Evolutionary conservation across 2,329 filamentous ascomycete species (phyloP).

Genomic region (Phyllosticta paracitricarpa): DNA sequence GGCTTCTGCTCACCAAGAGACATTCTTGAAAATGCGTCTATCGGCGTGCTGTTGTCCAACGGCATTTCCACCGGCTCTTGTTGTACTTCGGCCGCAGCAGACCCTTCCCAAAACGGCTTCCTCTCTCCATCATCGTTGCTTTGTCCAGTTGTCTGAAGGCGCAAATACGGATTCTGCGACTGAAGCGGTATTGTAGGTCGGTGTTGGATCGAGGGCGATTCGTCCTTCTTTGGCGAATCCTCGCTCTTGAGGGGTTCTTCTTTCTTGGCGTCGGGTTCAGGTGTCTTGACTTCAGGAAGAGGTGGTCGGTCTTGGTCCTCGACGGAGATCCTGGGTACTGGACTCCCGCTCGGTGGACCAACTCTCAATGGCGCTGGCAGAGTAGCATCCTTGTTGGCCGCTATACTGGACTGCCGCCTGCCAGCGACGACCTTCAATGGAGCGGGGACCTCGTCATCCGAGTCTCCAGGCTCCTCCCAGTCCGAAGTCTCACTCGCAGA

Average conservation of each 20-base stretch:
- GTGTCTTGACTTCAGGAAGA: neutral
- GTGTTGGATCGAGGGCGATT: neutral
- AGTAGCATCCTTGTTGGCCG: conserved; percentile 1
- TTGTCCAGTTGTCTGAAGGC: conserved; percentile 28
- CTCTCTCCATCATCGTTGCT: conserved; percentile 28
- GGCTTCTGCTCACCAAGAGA: conserved; percentile 19
- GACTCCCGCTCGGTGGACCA: conserved; percentile 23
- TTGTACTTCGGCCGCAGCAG: conserved; percentile 15
- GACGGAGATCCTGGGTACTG: conserved; percentile 2
- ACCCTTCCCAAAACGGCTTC: conserved; percentile 29
- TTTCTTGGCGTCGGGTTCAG: conserved; percentile 6
- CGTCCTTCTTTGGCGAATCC: neutral
- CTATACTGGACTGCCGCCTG: conserved; percentile 16
- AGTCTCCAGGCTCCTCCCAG: conserved; percentile 26
- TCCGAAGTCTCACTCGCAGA: conserved; percentile 21
- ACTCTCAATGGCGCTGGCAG: conserved; percentile 23
- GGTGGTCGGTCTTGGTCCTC: neutral
- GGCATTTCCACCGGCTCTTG: conserved; percentile 32
- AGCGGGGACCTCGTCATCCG: conserved; percentile 24
- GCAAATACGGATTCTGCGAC: conserved; percentile 36
- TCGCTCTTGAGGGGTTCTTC: neutral
- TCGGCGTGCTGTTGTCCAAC: conserved; percentile 30
- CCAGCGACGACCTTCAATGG: conserved; percentile 26
- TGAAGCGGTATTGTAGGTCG: conserved; percentile 16
- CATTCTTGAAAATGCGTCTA: conserved; percentile 29